Evolutionary conservation across 1,284 basidiomycete species (phyloP).

Genomic region (Moniliophthora roreri): DNA sequence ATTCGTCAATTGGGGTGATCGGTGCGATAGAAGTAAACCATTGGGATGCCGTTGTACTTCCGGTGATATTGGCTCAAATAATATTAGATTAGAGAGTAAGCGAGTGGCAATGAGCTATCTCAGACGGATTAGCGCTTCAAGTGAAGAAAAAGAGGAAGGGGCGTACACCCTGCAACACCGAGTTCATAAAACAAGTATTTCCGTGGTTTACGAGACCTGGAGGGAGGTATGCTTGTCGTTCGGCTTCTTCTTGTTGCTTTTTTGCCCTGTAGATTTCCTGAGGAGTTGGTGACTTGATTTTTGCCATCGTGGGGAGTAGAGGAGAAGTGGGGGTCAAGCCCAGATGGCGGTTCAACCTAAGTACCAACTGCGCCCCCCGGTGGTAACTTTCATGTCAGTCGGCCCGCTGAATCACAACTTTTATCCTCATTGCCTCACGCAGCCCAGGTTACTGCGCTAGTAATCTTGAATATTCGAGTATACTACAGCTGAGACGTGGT

Average conservation of each 20-base stretch:
- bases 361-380: too few species aligned
- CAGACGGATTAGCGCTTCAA: conserved; percentile 3
- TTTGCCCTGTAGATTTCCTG: conserved; percentile 63
- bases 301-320: conserved; percentile 57
- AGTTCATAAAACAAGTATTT: conserved; percentile 82
- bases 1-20: conserved; percentile 69
- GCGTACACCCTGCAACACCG: conserved; percentile 66
- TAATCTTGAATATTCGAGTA: too few species aligned
- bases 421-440: too few species aligned
- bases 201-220: conserved; percentile 83
- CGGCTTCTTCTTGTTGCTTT: conserved; percentile 61
- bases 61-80: conserved; percentile 48
- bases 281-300: conserved; percentile 54
- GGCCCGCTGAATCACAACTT: too few species aligned
- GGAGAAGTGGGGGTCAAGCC: too few species aligned
- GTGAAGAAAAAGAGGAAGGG: not conserved
- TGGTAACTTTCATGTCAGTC: too few species aligned
- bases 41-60: conserved; percentile 37
- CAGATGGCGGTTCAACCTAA: too few species aligned
- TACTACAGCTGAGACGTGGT: too few species aligned
- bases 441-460: too few species aligned
- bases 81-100: conserved; percentile 58
- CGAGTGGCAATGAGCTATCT: conserved; percentile 64
- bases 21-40: conserved; percentile 40
- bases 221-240: conserved; percentile 57